Evolutionary conservation across 441 rosid species (phyloP).

Genomic region (Geranium incanum): DNA sequence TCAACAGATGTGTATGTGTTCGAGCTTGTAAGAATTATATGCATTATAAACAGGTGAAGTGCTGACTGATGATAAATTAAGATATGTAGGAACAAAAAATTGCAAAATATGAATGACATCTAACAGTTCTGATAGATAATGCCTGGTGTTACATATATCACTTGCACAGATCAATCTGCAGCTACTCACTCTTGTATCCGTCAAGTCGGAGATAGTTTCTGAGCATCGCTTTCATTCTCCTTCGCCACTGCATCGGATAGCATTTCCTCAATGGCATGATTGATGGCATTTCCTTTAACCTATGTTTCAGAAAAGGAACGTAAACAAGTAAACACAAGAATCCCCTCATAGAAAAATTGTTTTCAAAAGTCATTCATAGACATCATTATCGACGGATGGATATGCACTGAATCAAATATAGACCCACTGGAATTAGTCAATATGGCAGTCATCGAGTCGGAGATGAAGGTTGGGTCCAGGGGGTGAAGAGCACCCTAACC

Average conservation of each 20-base stretch:
- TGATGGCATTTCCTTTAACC: conserved; percentile 50
- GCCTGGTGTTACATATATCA: not conserved
- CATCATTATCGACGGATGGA: no score
- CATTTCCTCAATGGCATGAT: conserved; percentile 34
- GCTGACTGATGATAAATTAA: not conserved
- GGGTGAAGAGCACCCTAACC: no score
- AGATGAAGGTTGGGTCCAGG: no score
- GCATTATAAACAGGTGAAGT: not conserved
- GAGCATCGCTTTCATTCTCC: not conserved
- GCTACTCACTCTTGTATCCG: not conserved
- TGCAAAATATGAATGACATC: no score
- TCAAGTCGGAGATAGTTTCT: not conserved
- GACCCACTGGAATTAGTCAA: no score
- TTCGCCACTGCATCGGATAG: conserved; percentile 13
- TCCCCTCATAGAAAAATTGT: not conserved
- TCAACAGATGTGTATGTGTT: not conserved
- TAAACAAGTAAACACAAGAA: not conserved
- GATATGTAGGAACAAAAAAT: no score
- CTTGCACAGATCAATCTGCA: not conserved
- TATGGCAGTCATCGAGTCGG: no score
- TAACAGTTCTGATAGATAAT: not conserved
- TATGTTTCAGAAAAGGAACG: conserved; percentile 11
- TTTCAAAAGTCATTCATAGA: no score
- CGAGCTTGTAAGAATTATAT: not conserved
- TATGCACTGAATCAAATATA: no score